These are phyloP conservation scores for Periconia digitata DNA, from an alignment of 2,329 filamentous ascomycete species.

Conservation along the genomic window DNA sequence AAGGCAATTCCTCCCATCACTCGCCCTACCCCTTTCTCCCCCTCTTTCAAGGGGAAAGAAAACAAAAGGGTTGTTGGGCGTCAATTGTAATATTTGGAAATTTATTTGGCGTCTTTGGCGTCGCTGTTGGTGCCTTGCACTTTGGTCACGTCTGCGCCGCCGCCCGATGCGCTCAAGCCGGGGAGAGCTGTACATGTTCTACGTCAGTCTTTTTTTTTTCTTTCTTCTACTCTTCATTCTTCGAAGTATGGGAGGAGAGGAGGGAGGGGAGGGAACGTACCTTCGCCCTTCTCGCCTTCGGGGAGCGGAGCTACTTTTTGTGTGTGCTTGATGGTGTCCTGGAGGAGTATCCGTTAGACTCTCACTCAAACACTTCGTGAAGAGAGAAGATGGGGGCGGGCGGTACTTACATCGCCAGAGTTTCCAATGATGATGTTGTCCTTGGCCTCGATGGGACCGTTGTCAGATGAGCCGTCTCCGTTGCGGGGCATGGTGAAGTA, in stretches of 20 bases:
- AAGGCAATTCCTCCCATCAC: too few relatives aligned
- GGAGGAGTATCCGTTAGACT: not conserved
- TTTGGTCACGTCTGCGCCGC: slow-evolving; percentile 16
- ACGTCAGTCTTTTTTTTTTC: slow-evolving; percentile 3
- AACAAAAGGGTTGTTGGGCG: too few relatives aligned
- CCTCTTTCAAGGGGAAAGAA: too few relatives aligned
- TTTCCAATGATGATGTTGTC: slow-evolving; percentile 43
- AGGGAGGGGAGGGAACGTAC: slow-evolving; percentile 16
- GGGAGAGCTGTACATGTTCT: slow-evolving; percentile 27
- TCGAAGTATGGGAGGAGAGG: too few relatives aligned
- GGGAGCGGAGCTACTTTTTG: slow-evolving; percentile 44
- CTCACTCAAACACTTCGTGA: not conserved
- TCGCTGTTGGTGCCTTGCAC: not conserved
- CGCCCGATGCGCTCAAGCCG: slow-evolving; percentile 40
- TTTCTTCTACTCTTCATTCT: not conserved
- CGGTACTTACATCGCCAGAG: slow-evolving; percentile 29
- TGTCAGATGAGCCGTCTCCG: slow-evolving; percentile 45
- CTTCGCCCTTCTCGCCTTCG: slow-evolving; percentile 42
- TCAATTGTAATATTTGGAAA: too few relatives aligned
- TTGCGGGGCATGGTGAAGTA: slow-evolving; percentile 41
- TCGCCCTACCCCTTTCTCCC: too few relatives aligned
- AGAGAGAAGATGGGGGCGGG: not conserved
- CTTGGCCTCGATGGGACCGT: slow-evolving; percentile 41
- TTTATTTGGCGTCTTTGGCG: too few relatives aligned
- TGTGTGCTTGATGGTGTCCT: slow-evolving; percentile 38